Base-by-base conservation (phyloP, 2,329 filamentous ascomycete genomes). In the Rhexocercosporidium sp. region DNA sequence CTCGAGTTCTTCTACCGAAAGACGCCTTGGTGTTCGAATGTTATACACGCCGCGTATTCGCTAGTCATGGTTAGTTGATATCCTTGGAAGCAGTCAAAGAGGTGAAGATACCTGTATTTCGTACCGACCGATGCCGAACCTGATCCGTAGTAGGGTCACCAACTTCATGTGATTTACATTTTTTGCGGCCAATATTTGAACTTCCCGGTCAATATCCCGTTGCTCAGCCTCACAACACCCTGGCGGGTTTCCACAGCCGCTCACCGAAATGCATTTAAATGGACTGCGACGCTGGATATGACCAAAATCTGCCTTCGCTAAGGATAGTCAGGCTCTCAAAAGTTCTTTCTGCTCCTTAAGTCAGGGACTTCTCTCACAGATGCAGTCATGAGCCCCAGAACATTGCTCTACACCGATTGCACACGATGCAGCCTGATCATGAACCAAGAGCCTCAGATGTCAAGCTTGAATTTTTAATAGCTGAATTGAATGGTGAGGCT, bases 141-240 rank as follows among this genome's bases (percentile, higher is more conserved):
- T 49, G 6, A 39, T 18, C 29, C 59, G 44, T 46, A 62, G 27
- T 31, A 46, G n/a, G 8, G 44, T 51, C 7, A 51, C 20, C 59
- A 62, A 62, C 59, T 62, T 62, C 46, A 49, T 51, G n/a, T 44
- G 59, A 51, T 62, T 49, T 7, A 62, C 59, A 18, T 51, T 46
- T 27, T 27, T 27, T 20, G 41, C 59, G 7, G 11, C 22, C 29
- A 62, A 22, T 37, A 37, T 37, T 37, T 37, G 31, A 37, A 37
- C 46, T 62, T 27, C 31, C 20, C 9, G 31, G 16, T 27, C 11
- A 51, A 29, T 6, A 51, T 22, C 3, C 47, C 47, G 11, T 51
- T 29, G 47, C 47, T 51, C 47, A 51, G 47, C 47, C 47, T n/a
- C n/a, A n/a, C 44, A 47, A 18, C 44, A 8, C 3, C 7, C n/a